These are phyloP conservation scores for Sarcodon aspratus DNA, from an alignment of 768 basidiomycete genomes.

Conservation along the genomic window DNA sequence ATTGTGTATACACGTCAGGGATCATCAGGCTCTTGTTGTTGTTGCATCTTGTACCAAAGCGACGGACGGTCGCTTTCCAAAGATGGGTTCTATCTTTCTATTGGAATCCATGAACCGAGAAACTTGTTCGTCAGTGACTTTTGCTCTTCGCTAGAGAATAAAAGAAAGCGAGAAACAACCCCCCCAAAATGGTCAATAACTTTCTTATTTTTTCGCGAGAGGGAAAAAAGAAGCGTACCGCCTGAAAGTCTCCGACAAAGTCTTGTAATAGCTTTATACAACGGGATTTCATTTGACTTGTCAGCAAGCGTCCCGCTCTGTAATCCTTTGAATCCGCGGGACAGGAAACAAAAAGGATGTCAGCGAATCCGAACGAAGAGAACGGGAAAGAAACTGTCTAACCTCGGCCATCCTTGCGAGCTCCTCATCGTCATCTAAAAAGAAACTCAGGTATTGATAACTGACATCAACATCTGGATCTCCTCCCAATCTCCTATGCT, in stretches of 20 bases:
- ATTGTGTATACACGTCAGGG: too few species aligned
- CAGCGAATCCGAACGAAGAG: neutral
- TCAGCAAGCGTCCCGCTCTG: constrained; percentile 75
- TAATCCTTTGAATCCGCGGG: constrained; percentile 58
- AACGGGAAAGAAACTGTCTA: constrained; percentile 10
- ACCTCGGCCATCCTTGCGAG: constrained; percentile 69
- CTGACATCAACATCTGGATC: constrained; percentile 92
- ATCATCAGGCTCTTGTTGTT: too few species aligned
- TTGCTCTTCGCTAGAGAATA: constrained; percentile 53
- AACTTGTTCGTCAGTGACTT: constrained; percentile 69
- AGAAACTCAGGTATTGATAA: constrained; percentile 93
- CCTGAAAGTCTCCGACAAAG: constrained; percentile 83
- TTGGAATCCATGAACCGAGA: constrained; percentile 69
- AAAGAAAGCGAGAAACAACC: neutral
- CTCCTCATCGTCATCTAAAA: constrained; percentile 91
- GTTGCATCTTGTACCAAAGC: too few species aligned
- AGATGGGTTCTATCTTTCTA: constrained; percentile 59
- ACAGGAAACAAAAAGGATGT: constrained; percentile 1
- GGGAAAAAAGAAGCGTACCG: constrained; percentile 26
- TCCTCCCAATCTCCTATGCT: constrained; percentile 80
- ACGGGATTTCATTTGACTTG: constrained; percentile 82
- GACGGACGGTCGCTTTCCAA: constrained; percentile 23
- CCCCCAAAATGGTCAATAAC: neutral
- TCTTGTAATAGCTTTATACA: constrained; percentile 77
- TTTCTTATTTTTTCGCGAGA: neutral